A percentile compares a stretch with the other conserved stretches of the same genome.
Conservation (phyloP, 805 yeast species). For the Candida quercuum region DNA sequence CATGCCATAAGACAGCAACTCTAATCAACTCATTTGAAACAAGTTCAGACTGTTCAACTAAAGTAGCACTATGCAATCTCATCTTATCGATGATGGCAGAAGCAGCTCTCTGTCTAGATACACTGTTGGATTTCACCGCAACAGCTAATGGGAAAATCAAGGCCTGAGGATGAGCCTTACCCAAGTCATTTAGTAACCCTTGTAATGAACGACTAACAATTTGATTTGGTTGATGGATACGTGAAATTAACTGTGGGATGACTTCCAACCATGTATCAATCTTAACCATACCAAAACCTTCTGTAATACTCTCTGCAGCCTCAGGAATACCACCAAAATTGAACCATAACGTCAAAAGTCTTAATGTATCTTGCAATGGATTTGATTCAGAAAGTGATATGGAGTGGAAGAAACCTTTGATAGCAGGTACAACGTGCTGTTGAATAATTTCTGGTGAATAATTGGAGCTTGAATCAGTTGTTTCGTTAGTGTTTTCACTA, state of each 20-base stretch:
- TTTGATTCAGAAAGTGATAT: slow-evolving; percentile 82
- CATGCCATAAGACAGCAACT: slow-evolving; percentile 96
- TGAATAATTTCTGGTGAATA: slow-evolving; percentile 55
- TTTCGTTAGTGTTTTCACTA: slow-evolving; percentile 24
- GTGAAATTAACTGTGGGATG: slow-evolving; percentile 89
- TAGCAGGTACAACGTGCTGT: slow-evolving; percentile 92
- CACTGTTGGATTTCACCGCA: slow-evolving; percentile 90
- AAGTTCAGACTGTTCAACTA: slow-evolving; percentile 89
- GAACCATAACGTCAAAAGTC: slow-evolving; percentile 91
- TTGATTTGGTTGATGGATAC: slow-evolving; percentile 92
- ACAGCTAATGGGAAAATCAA: slow-evolving; percentile 92
- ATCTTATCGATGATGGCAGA: slow-evolving; percentile 84
- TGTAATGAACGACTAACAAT: slow-evolving; percentile 75
- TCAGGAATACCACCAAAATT: slow-evolving; percentile 91
- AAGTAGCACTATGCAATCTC: slow-evolving; percentile 76
- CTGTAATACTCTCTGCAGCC: slow-evolving; percentile 84
- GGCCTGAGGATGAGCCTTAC: slow-evolving; percentile 96
- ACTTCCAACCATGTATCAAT: slow-evolving; percentile 95
- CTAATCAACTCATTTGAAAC: slow-evolving; percentile 92
- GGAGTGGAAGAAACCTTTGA: slow-evolving; percentile 92
- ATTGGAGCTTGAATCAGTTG: slow-evolving; percentile 17
- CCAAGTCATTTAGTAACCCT: slow-evolving; percentile 78
- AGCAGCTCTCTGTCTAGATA: slow-evolving; percentile 88
- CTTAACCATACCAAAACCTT: slow-evolving; percentile 84
- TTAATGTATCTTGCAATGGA: slow-evolving; percentile 86